Conservation (phyloP, 164 flowering plant genomes). For the Brasenia schreberi region DNA sequence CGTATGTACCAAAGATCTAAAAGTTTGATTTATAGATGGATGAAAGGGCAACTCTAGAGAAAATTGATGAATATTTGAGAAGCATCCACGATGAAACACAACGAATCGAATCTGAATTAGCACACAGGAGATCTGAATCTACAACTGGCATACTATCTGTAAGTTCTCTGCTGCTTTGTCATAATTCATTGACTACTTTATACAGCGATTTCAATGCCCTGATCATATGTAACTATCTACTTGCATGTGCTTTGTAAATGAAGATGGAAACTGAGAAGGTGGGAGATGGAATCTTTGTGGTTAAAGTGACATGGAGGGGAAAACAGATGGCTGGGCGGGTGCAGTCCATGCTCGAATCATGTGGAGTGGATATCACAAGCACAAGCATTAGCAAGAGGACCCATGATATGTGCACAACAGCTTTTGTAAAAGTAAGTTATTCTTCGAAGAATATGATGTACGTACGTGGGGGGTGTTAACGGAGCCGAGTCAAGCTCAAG, state of each 20-base stretch:
- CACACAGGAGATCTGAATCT: background rate
- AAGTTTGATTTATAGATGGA: background rate
- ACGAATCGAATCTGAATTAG: background rate
- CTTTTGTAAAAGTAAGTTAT: background rate
- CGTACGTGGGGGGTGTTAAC: too few relatives aligned
- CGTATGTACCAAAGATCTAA: too few relatives aligned
- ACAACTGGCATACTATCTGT: background rate
- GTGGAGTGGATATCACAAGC: background rate
- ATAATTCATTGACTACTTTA: background rate
- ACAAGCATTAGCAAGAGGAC: background rate
- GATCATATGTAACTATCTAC: background rate
- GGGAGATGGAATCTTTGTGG: background rate
- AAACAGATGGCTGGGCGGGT: background rate
- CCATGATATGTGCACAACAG: background rate
- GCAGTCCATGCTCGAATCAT: background rate
- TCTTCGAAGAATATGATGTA: too few relatives aligned
- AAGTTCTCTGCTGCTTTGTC: background rate
- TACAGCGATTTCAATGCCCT: too few relatives aligned
- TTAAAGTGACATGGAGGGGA: background rate
- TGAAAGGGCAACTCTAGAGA: background rate
- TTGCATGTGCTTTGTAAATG: background rate
- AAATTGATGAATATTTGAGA: background rate
- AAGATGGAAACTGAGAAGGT: background rate
- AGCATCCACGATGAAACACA: background rate
- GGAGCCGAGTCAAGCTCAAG: too few relatives aligned